Percentiles rank a stretch among this genome's conserved stretches.
These are phyloP conservation scores for Bimuria novae-zelandiae DNA, from an alignment of 2,329 filamentous ascomycete species.

Conservation along the genomic window DNA sequence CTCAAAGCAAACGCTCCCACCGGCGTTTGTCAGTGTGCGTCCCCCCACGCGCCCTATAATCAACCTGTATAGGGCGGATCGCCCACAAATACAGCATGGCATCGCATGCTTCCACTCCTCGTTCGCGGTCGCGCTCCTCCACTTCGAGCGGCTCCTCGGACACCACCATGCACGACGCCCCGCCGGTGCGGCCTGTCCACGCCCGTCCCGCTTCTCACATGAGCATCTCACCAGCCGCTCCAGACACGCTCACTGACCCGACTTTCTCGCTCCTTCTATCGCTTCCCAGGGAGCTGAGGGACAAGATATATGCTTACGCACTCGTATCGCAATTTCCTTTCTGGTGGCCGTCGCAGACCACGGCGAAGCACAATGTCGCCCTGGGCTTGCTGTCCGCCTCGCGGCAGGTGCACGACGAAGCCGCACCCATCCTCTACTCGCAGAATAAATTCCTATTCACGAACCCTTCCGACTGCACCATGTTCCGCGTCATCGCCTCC, in stretches of 20 bases:
- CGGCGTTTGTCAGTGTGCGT: too few relatives aligned
- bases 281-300: conserved; percentile 44
- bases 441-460: conserved; percentile 45
- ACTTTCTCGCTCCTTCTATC: conserved; percentile 41
- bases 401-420: conserved; percentile 39
- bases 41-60: conserved; percentile 1
- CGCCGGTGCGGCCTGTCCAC: conserved; percentile 31
- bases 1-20: too few relatives aligned
- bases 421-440: conserved; percentile 41
- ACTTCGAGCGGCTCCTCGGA: conserved; percentile 36
- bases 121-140: conserved; percentile 36
- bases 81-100: conserved; percentile 26
- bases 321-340: conserved; percentile 38
- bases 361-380: conserved; percentile 27
- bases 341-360: conserved; percentile 35
- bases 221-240: conserved; percentile 15
- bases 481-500: conserved; percentile 44
- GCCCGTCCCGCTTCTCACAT: conserved; percentile 30
- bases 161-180: conserved; percentile 41
- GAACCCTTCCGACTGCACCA: conserved; percentile 47
- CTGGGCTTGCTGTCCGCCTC: conserved; percentile 35
- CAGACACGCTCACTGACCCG: conserved; percentile 19
- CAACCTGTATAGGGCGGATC: neutral
- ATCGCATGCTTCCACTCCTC: conserved; percentile 34
- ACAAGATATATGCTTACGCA: conserved; percentile 41